phyloP scores from a whole-genome alignment of 441 rosid species.

The Theobroma grandiflorum region DNA sequence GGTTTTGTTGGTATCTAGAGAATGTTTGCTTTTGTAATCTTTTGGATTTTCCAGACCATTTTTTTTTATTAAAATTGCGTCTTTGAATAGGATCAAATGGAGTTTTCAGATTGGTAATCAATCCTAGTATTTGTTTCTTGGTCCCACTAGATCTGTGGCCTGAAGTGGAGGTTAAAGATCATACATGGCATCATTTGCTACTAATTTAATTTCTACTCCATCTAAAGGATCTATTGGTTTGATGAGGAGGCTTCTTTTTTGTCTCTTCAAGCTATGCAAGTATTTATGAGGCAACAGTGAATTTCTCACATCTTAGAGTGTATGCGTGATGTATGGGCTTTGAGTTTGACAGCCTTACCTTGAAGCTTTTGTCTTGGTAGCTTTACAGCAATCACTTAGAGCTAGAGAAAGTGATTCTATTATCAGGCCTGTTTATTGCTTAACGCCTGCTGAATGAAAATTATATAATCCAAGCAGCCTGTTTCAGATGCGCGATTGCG shows the following conservation, averaged over 20 bases:
- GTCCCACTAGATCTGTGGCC: slow-evolving; percentile 9
- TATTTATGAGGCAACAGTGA: not conserved
- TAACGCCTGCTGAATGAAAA: not conserved
- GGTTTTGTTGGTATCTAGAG: slow-evolving; percentile 23
- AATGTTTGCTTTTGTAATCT: slow-evolving; percentile 8
- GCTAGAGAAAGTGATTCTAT: not conserved
- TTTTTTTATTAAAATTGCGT: slow-evolving; percentile 8
- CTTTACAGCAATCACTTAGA: not conserved
- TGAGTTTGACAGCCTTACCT: not conserved
- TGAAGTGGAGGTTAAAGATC: not conserved
- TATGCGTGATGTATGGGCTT: not conserved
- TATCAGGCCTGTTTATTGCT: not conserved
- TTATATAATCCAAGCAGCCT: not conserved
- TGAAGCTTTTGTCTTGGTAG: not conserved
- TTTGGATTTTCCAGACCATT: slow-evolving; percentile 9
- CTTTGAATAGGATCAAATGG: slow-evolving; percentile 26
- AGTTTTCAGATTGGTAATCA: slow-evolving; percentile 25
- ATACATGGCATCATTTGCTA: not conserved
- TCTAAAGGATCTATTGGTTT: not conserved
- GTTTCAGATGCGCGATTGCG: not conserved
- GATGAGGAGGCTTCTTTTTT: not conserved
- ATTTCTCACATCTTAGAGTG: not conserved
- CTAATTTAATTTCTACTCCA: not conserved
- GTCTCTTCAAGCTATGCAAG: not conserved
- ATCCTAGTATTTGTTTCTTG: slow-evolving; percentile 4